A percentile compares a stretch with the other conserved stretches of the same genome.
Conservation (phyloP, 768 basidiomycete genomes). For the Rickenella mellea region DNA sequence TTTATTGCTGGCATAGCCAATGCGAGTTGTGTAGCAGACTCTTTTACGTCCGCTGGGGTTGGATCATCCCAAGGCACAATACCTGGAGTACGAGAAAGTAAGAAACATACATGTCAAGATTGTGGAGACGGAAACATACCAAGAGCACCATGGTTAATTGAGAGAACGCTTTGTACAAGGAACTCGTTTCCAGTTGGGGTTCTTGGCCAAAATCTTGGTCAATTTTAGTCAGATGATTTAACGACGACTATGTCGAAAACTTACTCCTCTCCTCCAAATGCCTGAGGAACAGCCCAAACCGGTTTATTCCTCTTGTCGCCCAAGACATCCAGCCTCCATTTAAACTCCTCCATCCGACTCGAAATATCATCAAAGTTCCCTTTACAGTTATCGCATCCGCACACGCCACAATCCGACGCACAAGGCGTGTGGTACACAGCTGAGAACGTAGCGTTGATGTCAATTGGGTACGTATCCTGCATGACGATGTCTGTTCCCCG, state of each 20-base stretch:
- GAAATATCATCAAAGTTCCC: conserved; percentile 63
- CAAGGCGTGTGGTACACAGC: conserved; percentile 52
- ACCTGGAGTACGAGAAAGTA: background rate
- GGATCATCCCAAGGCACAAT: conserved; percentile 42
- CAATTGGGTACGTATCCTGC: conserved; percentile 53
- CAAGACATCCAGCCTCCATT: conserved; percentile 44
- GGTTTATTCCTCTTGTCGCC: conserved; percentile 64
- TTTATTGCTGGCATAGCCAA: conserved; percentile 33
- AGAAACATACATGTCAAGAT: background rate
- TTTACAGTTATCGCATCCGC: conserved; percentile 65
- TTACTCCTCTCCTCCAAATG: conserved; percentile 46
- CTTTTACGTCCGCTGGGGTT: conserved; percentile 41
- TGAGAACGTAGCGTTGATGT: conserved; percentile 58
- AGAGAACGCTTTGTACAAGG: conserved; percentile 53
- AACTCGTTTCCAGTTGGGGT: conserved; percentile 63
- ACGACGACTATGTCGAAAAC: conserved; percentile 3
- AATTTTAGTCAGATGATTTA: background rate
- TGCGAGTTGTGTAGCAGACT: conserved; percentile 39
- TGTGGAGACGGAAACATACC: conserved; percentile 23
- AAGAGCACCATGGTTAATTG: conserved; percentile 61
- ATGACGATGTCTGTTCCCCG: conserved; percentile 61
- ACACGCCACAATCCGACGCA: conserved; percentile 58
- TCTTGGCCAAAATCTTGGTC: conserved; percentile 48
- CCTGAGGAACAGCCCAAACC: conserved; percentile 77
- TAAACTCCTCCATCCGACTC: conserved; percentile 56